phyloP scores from a whole-genome alignment of 2,329 filamentous ascomycete genomes.

The Fusarium cyanostomum region DNA sequence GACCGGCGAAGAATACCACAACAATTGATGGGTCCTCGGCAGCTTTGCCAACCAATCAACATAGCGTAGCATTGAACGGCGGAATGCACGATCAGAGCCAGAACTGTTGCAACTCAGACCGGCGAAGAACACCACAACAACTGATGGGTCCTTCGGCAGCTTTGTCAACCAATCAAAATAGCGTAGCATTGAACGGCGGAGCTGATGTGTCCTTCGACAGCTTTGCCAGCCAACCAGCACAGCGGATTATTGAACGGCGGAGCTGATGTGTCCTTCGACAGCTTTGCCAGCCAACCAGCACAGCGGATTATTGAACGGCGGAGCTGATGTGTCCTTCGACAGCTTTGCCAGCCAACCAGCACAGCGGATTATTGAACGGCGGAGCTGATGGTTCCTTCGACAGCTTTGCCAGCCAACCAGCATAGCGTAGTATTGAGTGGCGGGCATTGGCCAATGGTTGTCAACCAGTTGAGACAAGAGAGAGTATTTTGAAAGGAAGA shows the following conservation, averaged over 20 bases:
- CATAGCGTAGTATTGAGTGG: not conserved
- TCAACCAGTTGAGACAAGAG: not conserved
- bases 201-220: conserved; percentile 1
- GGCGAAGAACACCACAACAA: not conserved
- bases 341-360: conserved; percentile 3
- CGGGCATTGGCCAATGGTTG: not conserved
- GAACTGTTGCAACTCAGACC: not conserved
- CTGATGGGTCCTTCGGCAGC: conserved; percentile 1
- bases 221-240: conserved; percentile 2
- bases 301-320: too few species aligned
- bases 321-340: too few species aligned
- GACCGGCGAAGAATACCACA: not conserved
- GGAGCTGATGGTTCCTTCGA: not conserved
- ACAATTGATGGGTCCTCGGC: not conserved
- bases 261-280: too few species aligned
- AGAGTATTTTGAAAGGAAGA: not conserved
- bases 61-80: not conserved
- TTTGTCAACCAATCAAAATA: conserved; percentile 2
- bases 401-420: conserved; percentile 5
- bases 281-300: conserved; percentile 1
- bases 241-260: not conserved
- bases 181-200: not conserved
- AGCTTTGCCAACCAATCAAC: conserved; percentile 4
- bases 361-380: not conserved
- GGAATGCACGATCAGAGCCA: not conserved